phyloP scores from a whole-genome alignment of 345 rosid species.

The Dipteronia dyeriana region DNA sequence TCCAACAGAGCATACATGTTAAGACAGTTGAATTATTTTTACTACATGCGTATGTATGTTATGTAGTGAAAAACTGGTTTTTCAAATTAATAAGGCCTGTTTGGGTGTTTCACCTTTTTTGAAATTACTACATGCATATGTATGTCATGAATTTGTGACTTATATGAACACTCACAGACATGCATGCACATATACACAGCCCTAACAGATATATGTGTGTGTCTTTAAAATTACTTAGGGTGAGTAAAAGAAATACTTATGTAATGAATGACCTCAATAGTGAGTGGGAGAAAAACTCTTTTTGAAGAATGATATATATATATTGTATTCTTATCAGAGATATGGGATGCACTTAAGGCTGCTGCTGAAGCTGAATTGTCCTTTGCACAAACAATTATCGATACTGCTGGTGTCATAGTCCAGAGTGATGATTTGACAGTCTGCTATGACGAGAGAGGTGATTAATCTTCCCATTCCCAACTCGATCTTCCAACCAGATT shows the following conservation, averaged over 20 bases:
- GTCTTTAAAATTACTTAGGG: too few species aligned
- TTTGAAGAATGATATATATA: neutral
- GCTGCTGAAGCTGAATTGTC: constrained; percentile 66
- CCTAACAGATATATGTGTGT: too few species aligned
- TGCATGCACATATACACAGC: too few species aligned
- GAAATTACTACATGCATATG: too few species aligned
- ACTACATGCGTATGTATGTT: neutral
- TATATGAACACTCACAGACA: too few species aligned
- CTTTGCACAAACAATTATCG: constrained; percentile 73
- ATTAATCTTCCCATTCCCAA: neutral
- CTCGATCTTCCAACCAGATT: neutral
- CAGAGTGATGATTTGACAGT: constrained; percentile 73
- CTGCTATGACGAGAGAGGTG: constrained; percentile 91
- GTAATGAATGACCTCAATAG: neutral
- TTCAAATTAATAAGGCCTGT: neutral
- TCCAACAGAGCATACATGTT: neutral
- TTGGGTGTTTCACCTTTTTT: too few species aligned
- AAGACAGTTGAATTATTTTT: neutral
- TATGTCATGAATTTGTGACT: too few species aligned
- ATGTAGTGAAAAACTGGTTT: neutral
- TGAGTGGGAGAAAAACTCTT: neutral
- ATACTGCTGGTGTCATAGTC: constrained; percentile 77
- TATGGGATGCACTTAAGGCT: constrained; percentile 90
- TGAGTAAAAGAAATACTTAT: too few species aligned
- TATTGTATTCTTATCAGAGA: constrained; percentile 39